A percentile compares a stretch with the other conserved stretches of the same genome.
Evolutionary conservation across 257 asterid species (phyloP).

Genomic region (Capsicum chinense): DNA sequence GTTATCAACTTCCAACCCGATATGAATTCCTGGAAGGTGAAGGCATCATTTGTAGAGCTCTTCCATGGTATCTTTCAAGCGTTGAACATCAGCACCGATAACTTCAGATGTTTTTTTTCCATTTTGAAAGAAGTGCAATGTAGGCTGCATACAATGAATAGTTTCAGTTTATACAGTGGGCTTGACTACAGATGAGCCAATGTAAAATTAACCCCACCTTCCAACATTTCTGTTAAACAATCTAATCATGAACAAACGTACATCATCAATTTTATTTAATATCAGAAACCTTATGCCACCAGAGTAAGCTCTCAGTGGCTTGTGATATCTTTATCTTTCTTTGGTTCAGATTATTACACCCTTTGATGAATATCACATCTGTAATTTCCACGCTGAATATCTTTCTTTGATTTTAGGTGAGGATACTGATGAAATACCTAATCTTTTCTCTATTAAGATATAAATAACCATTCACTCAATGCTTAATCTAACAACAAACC

Average conservation of each 20-base stretch:
- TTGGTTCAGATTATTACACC: background rate
- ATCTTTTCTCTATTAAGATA: background rate
- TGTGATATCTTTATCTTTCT: background rate
- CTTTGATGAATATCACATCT: background rate
- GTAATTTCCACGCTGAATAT: background rate
- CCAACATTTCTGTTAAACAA: background rate
- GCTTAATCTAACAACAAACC: background rate
- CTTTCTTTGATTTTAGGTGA: background rate
- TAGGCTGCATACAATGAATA: conserved; percentile 67
- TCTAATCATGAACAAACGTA: background rate
- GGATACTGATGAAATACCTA: background rate
- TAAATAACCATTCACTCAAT: background rate
- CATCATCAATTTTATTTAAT: background rate
- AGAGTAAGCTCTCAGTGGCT: conserved; percentile 5
- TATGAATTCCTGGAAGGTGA: background rate
- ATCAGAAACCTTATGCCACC: background rate
- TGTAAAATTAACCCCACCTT: background rate
- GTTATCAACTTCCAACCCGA: background rate
- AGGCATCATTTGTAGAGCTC: conserved; percentile 62
- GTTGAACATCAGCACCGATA: conserved; percentile 79
- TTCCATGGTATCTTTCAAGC: conserved; percentile 79
- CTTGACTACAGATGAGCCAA: background rate
- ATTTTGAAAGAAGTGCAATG: conserved; percentile 81
- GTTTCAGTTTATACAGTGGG: background rate
- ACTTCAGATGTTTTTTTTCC: conserved; percentile 79